phyloP scores from a whole-genome alignment of 75 land plant species.

The Cupressus sempervirens region DNA sequence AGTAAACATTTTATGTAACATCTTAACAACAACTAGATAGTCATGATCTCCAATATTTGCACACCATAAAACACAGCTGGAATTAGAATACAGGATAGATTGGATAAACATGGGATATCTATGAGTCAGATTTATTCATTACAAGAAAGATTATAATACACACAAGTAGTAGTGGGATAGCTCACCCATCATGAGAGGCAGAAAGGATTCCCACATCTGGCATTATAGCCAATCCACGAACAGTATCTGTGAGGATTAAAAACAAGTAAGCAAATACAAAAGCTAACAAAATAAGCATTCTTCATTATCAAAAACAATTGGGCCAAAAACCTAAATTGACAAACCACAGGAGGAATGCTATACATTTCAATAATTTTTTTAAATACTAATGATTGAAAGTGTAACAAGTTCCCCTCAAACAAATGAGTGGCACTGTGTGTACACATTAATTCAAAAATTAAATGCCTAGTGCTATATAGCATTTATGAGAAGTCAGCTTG shows the following conservation, averaged over 20 bases:
- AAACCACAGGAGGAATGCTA: background rate
- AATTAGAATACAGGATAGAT: background rate
- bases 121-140: background rate
- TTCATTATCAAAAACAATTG: background rate
- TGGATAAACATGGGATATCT: background rate
- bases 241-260: constrained; percentile 68
- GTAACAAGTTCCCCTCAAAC: background rate
- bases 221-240: constrained; percentile 84
- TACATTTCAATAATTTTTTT: background rate
- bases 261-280: background rate
- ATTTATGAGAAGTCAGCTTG: background rate
- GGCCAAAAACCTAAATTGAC: background rate
- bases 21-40: background rate
- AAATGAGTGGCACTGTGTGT: background rate
- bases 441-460: background rate
- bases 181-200: constrained; percentile 99
- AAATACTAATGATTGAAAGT: background rate
- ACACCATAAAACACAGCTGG: background rate
- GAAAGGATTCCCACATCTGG: constrained; percentile 87
- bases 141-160: background rate
- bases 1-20: background rate
- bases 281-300: background rate
- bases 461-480: background rate
- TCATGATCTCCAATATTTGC: background rate
- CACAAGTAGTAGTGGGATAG: background rate